Conservation (phyloP, 208 protist species). For the Trichomonas tenax region DNA sequence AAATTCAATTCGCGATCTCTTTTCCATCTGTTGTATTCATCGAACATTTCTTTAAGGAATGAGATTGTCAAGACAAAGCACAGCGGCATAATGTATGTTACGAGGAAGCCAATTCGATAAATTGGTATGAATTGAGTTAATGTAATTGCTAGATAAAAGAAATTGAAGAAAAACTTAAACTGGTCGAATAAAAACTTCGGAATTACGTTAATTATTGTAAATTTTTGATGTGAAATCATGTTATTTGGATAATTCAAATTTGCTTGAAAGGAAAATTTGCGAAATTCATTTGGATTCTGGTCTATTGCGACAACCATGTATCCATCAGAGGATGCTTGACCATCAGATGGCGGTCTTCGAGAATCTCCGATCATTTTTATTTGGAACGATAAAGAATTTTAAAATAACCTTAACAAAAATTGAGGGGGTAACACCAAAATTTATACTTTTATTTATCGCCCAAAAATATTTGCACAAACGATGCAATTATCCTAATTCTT, state of each 20-base stretch:
- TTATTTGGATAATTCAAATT: background rate
- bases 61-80: constrained; percentile 52
- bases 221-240: constrained; percentile 35
- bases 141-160: constrained; percentile 56
- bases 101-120: constrained; percentile 51
- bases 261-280: background rate
- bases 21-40: background rate
- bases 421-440: too few relatives aligned
- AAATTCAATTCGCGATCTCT: constrained; percentile 6
- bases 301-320: background rate
- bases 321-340: background rate
- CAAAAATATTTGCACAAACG: too few relatives aligned
- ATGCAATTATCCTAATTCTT: too few relatives aligned
- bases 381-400: background rate
- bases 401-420: too few relatives aligned
- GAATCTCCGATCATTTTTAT: background rate
- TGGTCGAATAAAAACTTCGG: constrained; percentile 54
- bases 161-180: constrained; percentile 59
- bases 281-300: background rate
- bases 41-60: constrained; percentile 46
- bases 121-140: constrained; percentile 51
- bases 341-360: background rate
- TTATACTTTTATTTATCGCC: too few relatives aligned
- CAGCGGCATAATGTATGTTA: constrained; percentile 56
- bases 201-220: constrained; percentile 32